Evolutionary conservation across 2,329 filamentous ascomycete genomes (phyloP).

Genomic region (Aureobasidium sp.): DNA sequence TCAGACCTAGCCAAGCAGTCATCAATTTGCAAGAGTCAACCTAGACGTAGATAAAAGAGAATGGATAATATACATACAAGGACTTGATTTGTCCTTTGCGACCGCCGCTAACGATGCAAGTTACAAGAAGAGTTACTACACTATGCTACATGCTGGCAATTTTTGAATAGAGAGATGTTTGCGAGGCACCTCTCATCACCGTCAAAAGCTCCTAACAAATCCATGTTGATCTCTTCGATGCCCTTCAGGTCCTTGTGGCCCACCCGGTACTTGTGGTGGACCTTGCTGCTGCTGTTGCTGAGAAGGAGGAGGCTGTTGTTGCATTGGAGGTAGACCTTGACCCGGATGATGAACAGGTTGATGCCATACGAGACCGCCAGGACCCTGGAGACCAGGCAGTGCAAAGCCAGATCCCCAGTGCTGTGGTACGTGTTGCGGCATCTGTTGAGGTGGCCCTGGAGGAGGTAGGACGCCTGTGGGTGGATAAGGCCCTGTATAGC

Average conservation of each 20-base stretch:
- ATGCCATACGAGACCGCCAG: neutral
- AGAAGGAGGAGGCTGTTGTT: neutral
- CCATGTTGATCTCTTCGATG: constrained; percentile 8
- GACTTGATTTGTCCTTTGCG: neutral
- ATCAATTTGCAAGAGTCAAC: too few species aligned
- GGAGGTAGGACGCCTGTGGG: neutral
- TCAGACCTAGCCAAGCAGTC: too few species aligned
- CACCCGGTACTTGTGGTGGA: neutral
- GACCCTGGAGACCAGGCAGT: neutral
- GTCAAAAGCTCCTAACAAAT: constrained; percentile 11
- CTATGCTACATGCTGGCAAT: neutral
- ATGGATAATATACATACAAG: neutral
- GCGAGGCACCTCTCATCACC: constrained; percentile 3
- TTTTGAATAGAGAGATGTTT: neutral
- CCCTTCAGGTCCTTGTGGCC: neutral
- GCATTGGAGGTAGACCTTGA: neutral
- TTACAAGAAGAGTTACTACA: neutral
- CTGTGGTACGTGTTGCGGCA: neutral
- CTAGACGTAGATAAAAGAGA: too few species aligned
- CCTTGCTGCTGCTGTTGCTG: neutral
- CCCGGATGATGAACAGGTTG: neutral
- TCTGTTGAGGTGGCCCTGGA: neutral
- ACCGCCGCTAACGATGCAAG: neutral
- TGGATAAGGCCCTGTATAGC: constrained; percentile 2
- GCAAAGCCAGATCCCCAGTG: neutral